Evolutionary conservation across 116 monocot species (phyloP), one percentile per base, ranked within the genome.

Genomic region (Cymodocea nodosa): DNA sequence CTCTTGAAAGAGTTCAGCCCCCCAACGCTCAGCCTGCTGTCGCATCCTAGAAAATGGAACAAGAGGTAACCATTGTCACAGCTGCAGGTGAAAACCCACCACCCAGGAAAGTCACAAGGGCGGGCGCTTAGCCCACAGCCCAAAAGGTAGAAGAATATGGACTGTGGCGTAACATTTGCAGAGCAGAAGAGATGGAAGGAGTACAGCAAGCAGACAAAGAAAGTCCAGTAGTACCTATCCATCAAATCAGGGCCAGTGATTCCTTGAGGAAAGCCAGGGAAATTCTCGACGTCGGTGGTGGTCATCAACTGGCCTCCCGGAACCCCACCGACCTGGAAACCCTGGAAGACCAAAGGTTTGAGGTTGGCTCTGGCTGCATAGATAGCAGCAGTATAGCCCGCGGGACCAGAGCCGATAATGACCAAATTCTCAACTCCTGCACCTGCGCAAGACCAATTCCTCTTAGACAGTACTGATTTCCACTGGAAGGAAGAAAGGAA

Each of bases 241-340:
- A 95, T 95, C 69, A 95, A 76, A 87, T 95, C 95, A 67, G 95
- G 95, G 54, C 95, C 95, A 60, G 77, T 95, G 68, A 95, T 87
- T 25, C 95, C 95, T 67, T 83, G 87, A 40, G 95, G 95, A 78
- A 95, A 95, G 20, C 95, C 95, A 68, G 95, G 95, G 63, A 90
- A 95, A 56, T 95, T 95, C 78, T 95, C 95, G 61, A 95, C 95
- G 39, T 95, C 95, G 6, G 91, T 95, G 18, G 95, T 95, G 9
- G 95, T 95, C 95, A 95, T 95, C 67, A 95, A 74, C 74, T 95
- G 95, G n/a, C 95, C 95, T 66, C 95, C 95, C 34, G 95, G 95
- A 72, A 90, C 91, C 69, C 95, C 95, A 70, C 95, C 95, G 13
- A 90, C 78, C 78, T 95, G 95, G 75, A 74, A 95, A 12, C 95